Evolutionary conservation across 805 yeast species (phyloP).

Genomic region (Teunomyces stri): DNA sequence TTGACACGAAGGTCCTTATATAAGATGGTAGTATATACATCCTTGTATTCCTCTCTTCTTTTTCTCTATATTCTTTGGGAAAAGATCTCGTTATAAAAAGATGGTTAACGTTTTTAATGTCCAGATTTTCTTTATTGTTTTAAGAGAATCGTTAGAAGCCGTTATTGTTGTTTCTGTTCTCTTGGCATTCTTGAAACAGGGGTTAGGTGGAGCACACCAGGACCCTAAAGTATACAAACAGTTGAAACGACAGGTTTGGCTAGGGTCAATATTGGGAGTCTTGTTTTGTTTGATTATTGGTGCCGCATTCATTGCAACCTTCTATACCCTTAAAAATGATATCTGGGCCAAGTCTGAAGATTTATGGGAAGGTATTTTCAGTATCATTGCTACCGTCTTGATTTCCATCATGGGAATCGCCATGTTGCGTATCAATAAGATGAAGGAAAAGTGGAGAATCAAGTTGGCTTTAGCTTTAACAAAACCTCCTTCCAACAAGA

Average conservation of each 20-base stretch:
- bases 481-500: constrained; percentile 11
- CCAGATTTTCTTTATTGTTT: constrained; percentile 24
- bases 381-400: constrained; percentile 23
- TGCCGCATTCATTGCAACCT: constrained; percentile 22
- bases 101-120: constrained; percentile 27
- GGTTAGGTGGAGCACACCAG: constrained; percentile 20
- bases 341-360: constrained; percentile 23
- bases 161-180: constrained; percentile 26
- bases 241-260: constrained; percentile 21
- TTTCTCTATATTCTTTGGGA: not conserved
- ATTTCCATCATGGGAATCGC: constrained; percentile 27
- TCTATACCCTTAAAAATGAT: constrained; percentile 19
- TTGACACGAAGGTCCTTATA: not conserved
- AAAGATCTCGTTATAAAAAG: not conserved
- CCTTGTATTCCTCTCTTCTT: not conserved
- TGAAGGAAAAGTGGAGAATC: constrained; percentile 29
- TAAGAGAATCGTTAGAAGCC: constrained; percentile 27
- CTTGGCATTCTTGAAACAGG: constrained; percentile 27
- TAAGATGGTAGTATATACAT: not conserved
- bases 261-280: constrained; percentile 21
- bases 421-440: constrained; percentile 28
- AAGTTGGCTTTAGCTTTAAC: constrained; percentile 26
- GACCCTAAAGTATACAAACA: constrained; percentile 20
- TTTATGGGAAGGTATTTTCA: constrained; percentile 26
- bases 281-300: constrained; percentile 20